Evolutionary conservation across 2,329 filamentous ascomycete genomes (phyloP), one percentile per base, ranked within the genome.

Genomic region (Neonectria magnoliae): DNA sequence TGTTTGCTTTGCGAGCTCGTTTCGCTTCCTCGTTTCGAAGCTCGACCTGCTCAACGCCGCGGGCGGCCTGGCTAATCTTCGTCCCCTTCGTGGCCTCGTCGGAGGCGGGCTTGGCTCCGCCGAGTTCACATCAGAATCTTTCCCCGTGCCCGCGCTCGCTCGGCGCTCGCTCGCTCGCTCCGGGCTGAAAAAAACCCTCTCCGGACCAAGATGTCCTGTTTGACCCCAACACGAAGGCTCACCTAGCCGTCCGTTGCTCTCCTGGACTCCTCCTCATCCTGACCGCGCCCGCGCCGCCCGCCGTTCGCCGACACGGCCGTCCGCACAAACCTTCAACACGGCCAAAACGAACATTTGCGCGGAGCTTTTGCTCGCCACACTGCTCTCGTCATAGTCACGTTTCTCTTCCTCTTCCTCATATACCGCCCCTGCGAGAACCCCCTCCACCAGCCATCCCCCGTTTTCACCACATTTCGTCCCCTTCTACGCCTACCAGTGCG

Each of bases 51-150:
- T 42, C 38, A 9, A n/a, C 38, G n/a, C 8, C 8, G 38, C 8
- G 16, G 16, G 4, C 9, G 38, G n/a, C 8, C 36, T 71, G 69
- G 55, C 56, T 71, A 67, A 68, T 71, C 69, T 42, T 20, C 56
- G 63, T 71, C 60, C 62, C 62, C 69, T 69, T 69, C 68, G 71
- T 72, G 64, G 38, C 61, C 59, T 74, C 45, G 71, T 74, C 72
- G 72, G 72, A 74, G 71, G 48, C 72, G 72, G 72, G 65, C 72
- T 73, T 73, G 68, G 69, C 72, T 74, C 72, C 72, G 72, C 67
- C 69, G 50, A 74, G 65, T 72, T 73, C 71, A 68, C 64, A 73
- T 74, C 67, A 72, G 69, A 71, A 71, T 74, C 71, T 72, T 72
- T 74, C 73, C 73, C 62, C 63, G 68, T 63, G 69, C 65, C 72